Evolutionary conservation across 129 eudicot genomes (phyloP).

Genomic region (Helichrysum umbraculigerum): DNA sequence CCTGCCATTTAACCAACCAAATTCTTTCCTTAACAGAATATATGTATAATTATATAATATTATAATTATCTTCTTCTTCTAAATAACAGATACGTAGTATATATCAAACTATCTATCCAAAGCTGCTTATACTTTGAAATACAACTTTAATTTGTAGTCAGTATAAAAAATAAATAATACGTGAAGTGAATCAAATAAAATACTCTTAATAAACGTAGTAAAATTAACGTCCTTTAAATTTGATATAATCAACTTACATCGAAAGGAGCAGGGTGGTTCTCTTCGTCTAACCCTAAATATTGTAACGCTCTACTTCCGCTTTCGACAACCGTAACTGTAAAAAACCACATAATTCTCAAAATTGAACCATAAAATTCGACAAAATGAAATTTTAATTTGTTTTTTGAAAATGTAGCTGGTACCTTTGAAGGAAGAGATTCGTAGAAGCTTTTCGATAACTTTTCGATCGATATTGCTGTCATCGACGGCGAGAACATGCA

Average conservation of each 20-base stretch:
- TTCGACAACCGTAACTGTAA: constrained; percentile 87
- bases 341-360: constrained; percentile 15
- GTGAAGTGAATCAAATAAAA: too few relatives aligned
- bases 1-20: constrained; percentile 42
- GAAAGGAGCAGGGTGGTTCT: constrained; percentile 41
- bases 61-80: too few relatives aligned
- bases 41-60: too few relatives aligned
- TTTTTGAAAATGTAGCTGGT: too few relatives aligned
- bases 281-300: constrained; percentile 78
- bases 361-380: background rate
- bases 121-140: too few relatives aligned
- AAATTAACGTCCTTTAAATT: too few relatives aligned
- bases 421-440: constrained; percentile 37
- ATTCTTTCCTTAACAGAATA: background rate
- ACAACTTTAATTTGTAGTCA: too few relatives aligned
- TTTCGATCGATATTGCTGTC: constrained; percentile 45
- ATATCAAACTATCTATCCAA: too few relatives aligned
- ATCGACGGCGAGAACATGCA: constrained; percentile 44
- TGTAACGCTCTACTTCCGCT: constrained; percentile 87
- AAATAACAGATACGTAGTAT: background rate
- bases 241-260: constrained; percentile 37
- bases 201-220: too few relatives aligned
- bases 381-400: background rate
- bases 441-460: constrained; percentile 33
- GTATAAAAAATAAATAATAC: too few relatives aligned